These are phyloP conservation scores for Xylaria castorea DNA, from an alignment of 495 filamentous ascomycete species.

Conservation along the genomic window DNA sequence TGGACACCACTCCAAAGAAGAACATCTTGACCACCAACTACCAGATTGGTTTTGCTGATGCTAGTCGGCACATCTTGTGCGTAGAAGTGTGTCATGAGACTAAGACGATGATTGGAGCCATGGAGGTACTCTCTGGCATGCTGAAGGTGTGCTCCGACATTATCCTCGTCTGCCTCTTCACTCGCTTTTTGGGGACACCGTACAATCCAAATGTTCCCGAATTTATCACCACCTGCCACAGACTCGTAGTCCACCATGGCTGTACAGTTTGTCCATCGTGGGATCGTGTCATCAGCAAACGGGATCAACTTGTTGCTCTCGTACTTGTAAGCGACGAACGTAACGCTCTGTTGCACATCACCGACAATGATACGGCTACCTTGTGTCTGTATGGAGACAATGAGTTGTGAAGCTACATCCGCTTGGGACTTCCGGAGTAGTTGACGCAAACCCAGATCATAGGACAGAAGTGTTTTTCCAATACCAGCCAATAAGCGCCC, in stretches of 20 bases:
- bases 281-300: slow-evolving; percentile 86
- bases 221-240: slow-evolving; percentile 93
- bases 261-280: slow-evolving; percentile 85
- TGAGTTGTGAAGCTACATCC: slow-evolving; percentile 77
- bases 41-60: slow-evolving; percentile 86
- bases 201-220: slow-evolving; percentile 93
- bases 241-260: slow-evolving; percentile 99
- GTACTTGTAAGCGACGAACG: slow-evolving; percentile 91
- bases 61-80: slow-evolving; percentile 91
- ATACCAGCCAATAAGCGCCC: slow-evolving; percentile 85
- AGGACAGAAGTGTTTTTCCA: slow-evolving; percentile 81
- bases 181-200: slow-evolving; percentile 86
- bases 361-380: slow-evolving; percentile 90
- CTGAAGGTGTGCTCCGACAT: slow-evolving; percentile 84
- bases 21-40: slow-evolving; percentile 89
- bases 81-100: slow-evolving; percentile 86
- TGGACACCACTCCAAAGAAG: slow-evolving; percentile 94
- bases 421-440: slow-evolving; percentile 90
- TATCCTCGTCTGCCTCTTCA: slow-evolving; percentile 90
- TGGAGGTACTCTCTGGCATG: slow-evolving; percentile 89
- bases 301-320: slow-evolving; percentile 89
- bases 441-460: slow-evolving; percentile 89
- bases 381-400: slow-evolving; percentile 87
- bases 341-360: slow-evolving; percentile 89
- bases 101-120: slow-evolving; percentile 83